Evolutionary conservation across 139 green algal genomes (phyloP).

Genomic region (Yamagishiella unicocca): DNA sequence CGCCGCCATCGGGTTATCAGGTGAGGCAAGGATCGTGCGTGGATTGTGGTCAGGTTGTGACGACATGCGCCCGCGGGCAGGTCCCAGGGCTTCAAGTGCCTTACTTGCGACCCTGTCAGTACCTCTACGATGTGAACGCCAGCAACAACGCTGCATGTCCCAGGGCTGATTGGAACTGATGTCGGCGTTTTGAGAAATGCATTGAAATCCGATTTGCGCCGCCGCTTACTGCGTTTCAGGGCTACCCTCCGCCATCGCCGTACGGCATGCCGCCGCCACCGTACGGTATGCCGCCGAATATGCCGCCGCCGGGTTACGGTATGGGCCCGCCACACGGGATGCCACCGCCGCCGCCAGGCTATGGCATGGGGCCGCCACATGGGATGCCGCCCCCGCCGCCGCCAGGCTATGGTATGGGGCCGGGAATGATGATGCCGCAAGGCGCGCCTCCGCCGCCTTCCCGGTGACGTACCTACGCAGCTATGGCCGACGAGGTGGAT

Average conservation of each 20-base stretch:
- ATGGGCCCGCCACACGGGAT: background rate
- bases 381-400: constrained; percentile 49
- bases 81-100: no score
- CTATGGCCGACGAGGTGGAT: no score
- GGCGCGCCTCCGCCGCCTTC: background rate
- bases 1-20: constrained; percentile 39
- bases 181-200: background rate
- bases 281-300: constrained; percentile 25
- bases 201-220: background rate
- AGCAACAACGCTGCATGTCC: background rate
- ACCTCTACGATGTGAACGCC: background rate
- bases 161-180: background rate
- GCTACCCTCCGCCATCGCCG: background rate
- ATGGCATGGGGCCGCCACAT: constrained; percentile 47
- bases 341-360: constrained; percentile 19
- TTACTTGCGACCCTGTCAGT: no score
- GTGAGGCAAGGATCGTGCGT: background rate
- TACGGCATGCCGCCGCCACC: constrained; percentile 45
- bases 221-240: background rate
- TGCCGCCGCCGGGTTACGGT: background rate
- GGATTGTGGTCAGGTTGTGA: background rate
- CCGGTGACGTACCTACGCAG: no score
- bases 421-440: constrained; percentile 45
- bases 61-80: no score
- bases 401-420: constrained; percentile 10